A percentile compares a stretch with the other conserved stretches of the same genome.
Conservation (phyloP, 106 monocot species). For the Chionographis japonica region DNA sequence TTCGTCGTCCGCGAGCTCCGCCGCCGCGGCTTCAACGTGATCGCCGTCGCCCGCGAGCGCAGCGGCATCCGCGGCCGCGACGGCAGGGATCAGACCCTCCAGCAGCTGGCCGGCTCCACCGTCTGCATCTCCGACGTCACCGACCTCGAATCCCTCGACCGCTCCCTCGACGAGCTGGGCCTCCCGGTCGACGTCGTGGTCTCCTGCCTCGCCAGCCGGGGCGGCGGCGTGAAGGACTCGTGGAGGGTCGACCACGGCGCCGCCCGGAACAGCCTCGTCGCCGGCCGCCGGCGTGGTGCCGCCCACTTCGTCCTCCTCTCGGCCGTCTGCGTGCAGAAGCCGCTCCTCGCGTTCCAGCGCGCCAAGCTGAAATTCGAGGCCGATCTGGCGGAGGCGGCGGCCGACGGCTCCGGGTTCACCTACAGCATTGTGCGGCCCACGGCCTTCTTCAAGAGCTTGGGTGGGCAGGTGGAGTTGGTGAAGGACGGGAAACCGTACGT, state of each 20-base stretch:
- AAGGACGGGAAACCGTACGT: constrained; percentile 88
- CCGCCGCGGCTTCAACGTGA: constrained; percentile 67
- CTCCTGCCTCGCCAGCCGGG: constrained; percentile 89
- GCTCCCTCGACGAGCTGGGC: constrained; percentile 39
- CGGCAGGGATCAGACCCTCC: constrained; percentile 25
- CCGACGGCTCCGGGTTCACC: constrained; percentile 36
- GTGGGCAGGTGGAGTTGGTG: constrained; percentile 80
- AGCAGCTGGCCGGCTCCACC: constrained; percentile 35
- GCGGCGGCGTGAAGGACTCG: constrained; percentile 76
- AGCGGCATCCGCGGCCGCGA: constrained; percentile 65
- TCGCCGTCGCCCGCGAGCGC: constrained; percentile 64
- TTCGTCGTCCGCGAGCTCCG: constrained; percentile 84
- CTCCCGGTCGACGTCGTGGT: constrained; percentile 62
- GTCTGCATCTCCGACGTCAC: constrained; percentile 96
- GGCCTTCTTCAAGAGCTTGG: constrained; percentile 96
- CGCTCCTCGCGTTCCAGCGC: constrained; percentile 90
- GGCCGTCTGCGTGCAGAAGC: constrained; percentile 96
- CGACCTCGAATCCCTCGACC: constrained; percentile 38
- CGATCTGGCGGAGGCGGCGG: constrained; percentile 41
- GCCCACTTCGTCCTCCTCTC: constrained; percentile 87
- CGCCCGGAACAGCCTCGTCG: constrained; percentile 57
- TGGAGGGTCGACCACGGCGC: constrained; percentile 82
- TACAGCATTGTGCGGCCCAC: constrained; percentile 97
- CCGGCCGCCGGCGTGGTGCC: constrained; percentile 60
- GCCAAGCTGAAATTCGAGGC: constrained; percentile 93